phyloP scores from a whole-genome alignment of 805 yeast genomes.

The Starmerella kuoi region DNA sequence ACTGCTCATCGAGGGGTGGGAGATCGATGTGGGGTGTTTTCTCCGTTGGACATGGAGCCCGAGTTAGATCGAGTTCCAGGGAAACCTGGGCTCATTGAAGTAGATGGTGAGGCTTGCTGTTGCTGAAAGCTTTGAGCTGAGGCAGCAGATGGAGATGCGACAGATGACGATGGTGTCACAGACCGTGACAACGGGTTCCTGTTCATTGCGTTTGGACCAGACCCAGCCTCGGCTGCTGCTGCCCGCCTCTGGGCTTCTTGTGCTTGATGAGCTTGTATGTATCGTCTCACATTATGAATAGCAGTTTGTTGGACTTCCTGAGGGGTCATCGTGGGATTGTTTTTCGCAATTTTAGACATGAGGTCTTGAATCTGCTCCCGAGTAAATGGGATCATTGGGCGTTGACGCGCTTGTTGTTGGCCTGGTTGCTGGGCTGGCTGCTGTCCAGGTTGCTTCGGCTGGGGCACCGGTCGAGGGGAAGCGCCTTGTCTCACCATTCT shows the following conservation, averaged over 20 bases:
- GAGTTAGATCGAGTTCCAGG: no score
- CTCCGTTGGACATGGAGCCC: no score
- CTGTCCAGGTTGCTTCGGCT: neutral
- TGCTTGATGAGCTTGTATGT: slow-evolving; percentile 9
- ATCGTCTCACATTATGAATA: slow-evolving; percentile 19
- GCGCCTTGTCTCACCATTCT: neutral
- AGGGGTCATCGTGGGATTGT: slow-evolving; percentile 19
- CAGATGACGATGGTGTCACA: no score
- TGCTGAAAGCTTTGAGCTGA: no score
- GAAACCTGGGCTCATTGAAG: no score
- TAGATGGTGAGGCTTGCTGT: no score
- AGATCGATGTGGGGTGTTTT: no score
- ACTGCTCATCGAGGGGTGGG: no score
- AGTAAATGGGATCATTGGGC: slow-evolving; percentile 9
- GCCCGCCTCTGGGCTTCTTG: slow-evolving; percentile 7
- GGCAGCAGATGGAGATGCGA: no score
- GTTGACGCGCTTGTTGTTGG: slow-evolving; percentile 1
- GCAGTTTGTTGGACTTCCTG: slow-evolving; percentile 23
- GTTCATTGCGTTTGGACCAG: no score
- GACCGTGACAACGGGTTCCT: no score
- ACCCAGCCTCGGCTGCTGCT: slow-evolving; percentile 1
- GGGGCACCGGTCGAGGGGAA: no score
- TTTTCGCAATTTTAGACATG: slow-evolving; percentile 19
- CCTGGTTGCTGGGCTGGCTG: neutral
- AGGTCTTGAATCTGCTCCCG: slow-evolving; percentile 20